Base-by-base conservation (phyloP, 2,329 filamentous ascomycete species). In the Colletotrichum chlorophyti region DNA sequence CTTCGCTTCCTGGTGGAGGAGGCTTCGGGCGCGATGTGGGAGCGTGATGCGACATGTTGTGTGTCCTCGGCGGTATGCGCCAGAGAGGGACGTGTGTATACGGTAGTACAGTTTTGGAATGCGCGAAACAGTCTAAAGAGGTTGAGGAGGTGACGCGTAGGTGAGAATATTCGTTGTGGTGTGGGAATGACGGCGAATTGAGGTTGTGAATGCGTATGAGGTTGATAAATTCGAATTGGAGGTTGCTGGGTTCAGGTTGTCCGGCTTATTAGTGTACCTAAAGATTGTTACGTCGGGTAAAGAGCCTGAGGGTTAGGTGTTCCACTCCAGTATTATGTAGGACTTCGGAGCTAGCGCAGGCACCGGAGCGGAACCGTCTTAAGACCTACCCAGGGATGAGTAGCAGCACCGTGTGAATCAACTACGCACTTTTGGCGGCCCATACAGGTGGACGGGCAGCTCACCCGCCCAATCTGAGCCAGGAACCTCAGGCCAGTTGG, bases 1-100 rank as follows among this genome's bases (percentile, higher is more conserved):
- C 93, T 75, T 98, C 94, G 72, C 97, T 93, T 71, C 90, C 90
- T 55, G 86, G 83, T 43, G 84, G 84, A 40, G 82, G 79, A 63
- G 87, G 89, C 76, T 90, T 91, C 61, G 83, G 81, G 60, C 90
- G 88, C 53, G 88, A 87, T 24, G 84, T 86, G 26, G 59, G 61
- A 32, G 58, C 57, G 40, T 60, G 58, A 43, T 60, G 58, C 40
- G 58, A 60, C 58, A 60, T 60, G 35, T 41, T 34, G 21, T 17
- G n/a, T 7, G n/a, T 15, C 15, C 43, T 10, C 45, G 19, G 37
- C 29, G 35, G 37, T 12, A 42, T 12, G 23, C 14, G 23, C 26
- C 26, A 26, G 26, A 32, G 19, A 19, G 11, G 14, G 12, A 8
- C 15, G 6, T 17, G n/a, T n/a, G n/a, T n/a, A n/a, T n/a, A n/a